These are phyloP conservation scores for Dissophora ornata DNA, from an alignment of 192 early-diverging fungal genomes.

Conservation along the genomic window DNA sequence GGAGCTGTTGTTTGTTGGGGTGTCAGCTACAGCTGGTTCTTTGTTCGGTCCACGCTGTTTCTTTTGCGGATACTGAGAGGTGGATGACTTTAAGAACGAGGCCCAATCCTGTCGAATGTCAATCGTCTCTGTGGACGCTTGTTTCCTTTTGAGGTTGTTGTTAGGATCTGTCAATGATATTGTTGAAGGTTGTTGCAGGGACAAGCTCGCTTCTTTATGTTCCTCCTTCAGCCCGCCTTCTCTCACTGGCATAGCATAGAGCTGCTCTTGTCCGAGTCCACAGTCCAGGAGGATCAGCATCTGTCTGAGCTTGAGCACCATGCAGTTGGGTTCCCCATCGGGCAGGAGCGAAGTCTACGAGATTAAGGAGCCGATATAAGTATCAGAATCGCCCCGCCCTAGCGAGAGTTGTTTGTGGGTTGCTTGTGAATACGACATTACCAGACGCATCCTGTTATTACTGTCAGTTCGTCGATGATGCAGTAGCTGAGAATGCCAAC, in stretches of 20 bases:
- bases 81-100: constrained; percentile 34
- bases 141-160: constrained; percentile 25
- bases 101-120: constrained; percentile 55
- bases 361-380: background rate
- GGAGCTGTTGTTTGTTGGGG: background rate
- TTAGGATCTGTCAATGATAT: background rate
- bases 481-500: too few species aligned
- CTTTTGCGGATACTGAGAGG: constrained; percentile 22
- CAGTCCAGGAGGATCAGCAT: constrained; percentile 59
- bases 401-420: too few species aligned
- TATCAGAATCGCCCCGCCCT: background rate
- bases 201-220: constrained; percentile 11
- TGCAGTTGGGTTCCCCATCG: constrained; percentile 53
- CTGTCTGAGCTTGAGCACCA: constrained; percentile 54
- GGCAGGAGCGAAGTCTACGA: constrained; percentile 44
- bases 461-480: too few species aligned
- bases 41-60: constrained; percentile 1
- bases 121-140: background rate
- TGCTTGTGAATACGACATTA: background rate
- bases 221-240: constrained; percentile 32
- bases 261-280: constrained; percentile 51
- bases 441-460: constrained; percentile 13
- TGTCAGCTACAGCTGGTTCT: background rate
- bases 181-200: background rate
- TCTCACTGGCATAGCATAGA: constrained; percentile 49